Conservation (phyloP, 2,329 filamentous ascomycete genomes). For the Fusarium pseudograminearum region DNA sequence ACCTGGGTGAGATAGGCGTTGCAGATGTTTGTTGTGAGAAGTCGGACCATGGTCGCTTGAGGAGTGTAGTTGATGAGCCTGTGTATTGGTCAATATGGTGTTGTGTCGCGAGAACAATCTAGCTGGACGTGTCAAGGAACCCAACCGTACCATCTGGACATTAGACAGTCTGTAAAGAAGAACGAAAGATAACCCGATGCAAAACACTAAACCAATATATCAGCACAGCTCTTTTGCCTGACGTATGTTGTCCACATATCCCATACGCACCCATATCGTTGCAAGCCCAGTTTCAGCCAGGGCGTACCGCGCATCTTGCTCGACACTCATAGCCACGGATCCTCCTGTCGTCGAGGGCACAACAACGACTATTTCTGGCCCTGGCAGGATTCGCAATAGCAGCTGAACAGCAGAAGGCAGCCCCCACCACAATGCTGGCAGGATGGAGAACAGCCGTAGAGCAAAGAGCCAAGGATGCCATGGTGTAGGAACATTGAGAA, state of each 20-base stretch:
- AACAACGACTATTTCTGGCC: conserved; percentile 48
- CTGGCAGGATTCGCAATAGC: conserved; percentile 70
- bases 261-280: conserved; percentile 75
- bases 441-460: conserved; percentile 77
- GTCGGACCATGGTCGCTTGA: conserved; percentile 81
- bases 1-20: conserved; percentile 82
- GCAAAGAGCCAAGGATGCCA: conserved; percentile 81
- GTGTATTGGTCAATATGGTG: conserved; percentile 20
- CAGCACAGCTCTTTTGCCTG: conserved; percentile 10
- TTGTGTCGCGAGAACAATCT: conserved; percentile 4
- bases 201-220: conserved; percentile 67
- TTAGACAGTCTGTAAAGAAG: conserved; percentile 86
- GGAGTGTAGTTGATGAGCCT: conserved; percentile 89
- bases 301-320: conserved; percentile 51
- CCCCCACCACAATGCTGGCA: conserved; percentile 79
- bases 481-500: conserved; percentile 76
- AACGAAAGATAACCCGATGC: conserved; percentile 83
- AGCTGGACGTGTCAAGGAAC: background rate
- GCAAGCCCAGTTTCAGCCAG: conserved; percentile 78
- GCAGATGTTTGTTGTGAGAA: conserved; percentile 78
- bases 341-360: conserved; percentile 43
- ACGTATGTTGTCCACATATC: background rate
- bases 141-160: conserved; percentile 77
- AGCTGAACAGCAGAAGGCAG: conserved; percentile 76
- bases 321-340: conserved; percentile 33